Base-by-base conservation (phyloP, 2,329 filamentous ascomycete species). In the Colletotrichum higginsianum region DNA sequence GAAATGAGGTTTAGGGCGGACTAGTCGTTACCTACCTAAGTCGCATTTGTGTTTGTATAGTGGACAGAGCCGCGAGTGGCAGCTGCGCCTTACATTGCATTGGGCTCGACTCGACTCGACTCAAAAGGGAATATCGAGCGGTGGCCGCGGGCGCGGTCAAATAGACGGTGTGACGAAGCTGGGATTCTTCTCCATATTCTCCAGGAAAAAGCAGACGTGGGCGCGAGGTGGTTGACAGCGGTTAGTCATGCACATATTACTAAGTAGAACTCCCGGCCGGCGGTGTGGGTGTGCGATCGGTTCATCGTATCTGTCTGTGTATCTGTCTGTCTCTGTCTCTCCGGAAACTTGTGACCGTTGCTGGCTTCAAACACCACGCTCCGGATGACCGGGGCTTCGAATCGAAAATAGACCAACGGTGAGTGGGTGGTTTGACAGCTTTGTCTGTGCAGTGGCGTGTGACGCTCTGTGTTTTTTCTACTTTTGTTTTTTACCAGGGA, bases 1-100 rank as follows among this genome's bases (percentile, higher is more conserved):
- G 13, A 61, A 71, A 58, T 38, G 63, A 61, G 64, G 64, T 67
- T 50, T 67, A 67, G 64, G 67, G 67, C 64, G 64, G 64, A 56
- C 56, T 67, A 62, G 38, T 11, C 26, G 9, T 18, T 12, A 21
- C 26, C 18, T 8, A 23, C 15, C 23, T 16, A 26, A 12, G 7
- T 12, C 26, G 47, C 1, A 12, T 49, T 1, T 4, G 21, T 26
- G 26, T n/a, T n/a, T 13, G 21, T 50, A 26, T 21, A n/a, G n/a
- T 47, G 21, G 35, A 57, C 57, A 71, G 67, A 71, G 64, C 67
- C 64, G 67, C 67, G 63, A 62, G 35, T 50, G 47, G 26, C 50
- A 35, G n/a, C 15, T 47, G 40, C 30, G 23, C 9, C 52, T 11
- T 11, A 8, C 50, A 30, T 53, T 35, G 50, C 30, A 8, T 30